These are phyloP conservation scores for Sodiomyces alkalinus DNA, from an alignment of 2,329 filamentous ascomycete species.

Conservation along the genomic window DNA sequence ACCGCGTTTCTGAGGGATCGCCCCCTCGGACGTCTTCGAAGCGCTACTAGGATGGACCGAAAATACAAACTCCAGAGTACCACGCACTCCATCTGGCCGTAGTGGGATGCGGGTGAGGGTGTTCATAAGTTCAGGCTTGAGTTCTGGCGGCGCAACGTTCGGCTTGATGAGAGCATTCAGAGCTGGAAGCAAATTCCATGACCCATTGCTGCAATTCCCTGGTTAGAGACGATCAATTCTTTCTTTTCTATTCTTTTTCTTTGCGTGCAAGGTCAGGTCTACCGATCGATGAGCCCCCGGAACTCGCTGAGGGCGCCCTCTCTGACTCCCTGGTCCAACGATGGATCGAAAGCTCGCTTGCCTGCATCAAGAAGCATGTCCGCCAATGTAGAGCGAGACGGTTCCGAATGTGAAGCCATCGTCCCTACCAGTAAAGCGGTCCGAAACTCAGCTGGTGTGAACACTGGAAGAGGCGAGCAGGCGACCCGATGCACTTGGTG, in stretches of 20 bases:
- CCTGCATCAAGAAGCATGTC: slow-evolving; percentile 23
- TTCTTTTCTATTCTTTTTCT: too few species aligned
- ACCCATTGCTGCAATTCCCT: slow-evolving; percentile 8
- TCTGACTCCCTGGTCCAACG: slow-evolving; percentile 16
- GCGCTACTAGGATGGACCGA: slow-evolving; percentile 45
- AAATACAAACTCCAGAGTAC: slow-evolving; percentile 56
- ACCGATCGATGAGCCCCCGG: slow-evolving; percentile 33
- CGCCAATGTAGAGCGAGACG: slow-evolving; percentile 10
- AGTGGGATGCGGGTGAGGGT: slow-evolving; percentile 46
- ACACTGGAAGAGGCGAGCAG: too few species aligned
- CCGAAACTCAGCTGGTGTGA: not conserved
- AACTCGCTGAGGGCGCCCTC: slow-evolving; percentile 23
- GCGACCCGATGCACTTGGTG: too few species aligned
- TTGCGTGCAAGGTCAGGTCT: too few species aligned
- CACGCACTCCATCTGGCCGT: slow-evolving; percentile 46
- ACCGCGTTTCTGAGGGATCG: slow-evolving; percentile 35
- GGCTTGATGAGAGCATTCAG: slow-evolving; percentile 51
- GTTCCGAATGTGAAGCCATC: slow-evolving; percentile 5
- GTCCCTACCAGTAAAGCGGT: not conserved
- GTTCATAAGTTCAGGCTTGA: slow-evolving; percentile 40
- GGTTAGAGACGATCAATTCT: not conserved
- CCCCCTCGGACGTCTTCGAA: slow-evolving; percentile 22
- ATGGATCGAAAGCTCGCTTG: slow-evolving; percentile 33
- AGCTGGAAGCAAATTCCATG: slow-evolving; percentile 41
- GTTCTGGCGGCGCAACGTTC: slow-evolving; percentile 39